Evolutionary conservation across 1,139 yeast genomes (phyloP).

Genomic region (Blastobotrys ciferrii): DNA sequence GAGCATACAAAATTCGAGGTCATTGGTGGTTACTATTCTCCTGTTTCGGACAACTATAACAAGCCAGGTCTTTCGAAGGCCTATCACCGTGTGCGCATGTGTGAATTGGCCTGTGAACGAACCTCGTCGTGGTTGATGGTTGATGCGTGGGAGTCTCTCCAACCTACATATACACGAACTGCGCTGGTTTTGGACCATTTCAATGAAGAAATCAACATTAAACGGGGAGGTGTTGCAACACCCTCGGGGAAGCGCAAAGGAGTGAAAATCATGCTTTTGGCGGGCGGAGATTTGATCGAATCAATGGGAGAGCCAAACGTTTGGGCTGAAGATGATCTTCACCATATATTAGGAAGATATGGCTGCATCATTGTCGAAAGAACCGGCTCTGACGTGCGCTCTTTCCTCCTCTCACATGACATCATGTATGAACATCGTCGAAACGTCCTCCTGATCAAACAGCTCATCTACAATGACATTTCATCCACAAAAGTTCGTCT

Average conservation of each 20-base stretch:
- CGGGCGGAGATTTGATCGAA: constrained; percentile 97
- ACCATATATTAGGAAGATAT: constrained; percentile 90
- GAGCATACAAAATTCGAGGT: constrained; percentile 94
- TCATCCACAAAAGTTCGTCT: constrained; percentile 91
- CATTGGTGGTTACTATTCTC: constrained; percentile 96
- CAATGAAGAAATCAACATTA: constrained; percentile 89
- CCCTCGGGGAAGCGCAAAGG: constrained; percentile 76
- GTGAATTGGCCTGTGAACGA: constrained; percentile 96
- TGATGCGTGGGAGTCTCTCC: constrained; percentile 98
- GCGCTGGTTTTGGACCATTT: constrained; percentile 95
- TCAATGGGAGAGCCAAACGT: constrained; percentile 99
- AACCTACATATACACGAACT: constrained; percentile 86
- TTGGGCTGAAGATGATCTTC: constrained; percentile 95
- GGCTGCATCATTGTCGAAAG: constrained; percentile 96
- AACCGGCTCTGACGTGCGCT: constrained; percentile 93
- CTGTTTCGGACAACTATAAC: constrained; percentile 90
- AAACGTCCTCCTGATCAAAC: constrained; percentile 91
- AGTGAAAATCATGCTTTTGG: constrained; percentile 90
- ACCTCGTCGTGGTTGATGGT: constrained; percentile 98
- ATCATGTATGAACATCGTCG: constrained; percentile 95
- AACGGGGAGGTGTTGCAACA: constrained; percentile 80
- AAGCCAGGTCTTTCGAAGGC: constrained; percentile 92
- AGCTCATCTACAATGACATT: constrained; percentile 92
- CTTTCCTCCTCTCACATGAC: constrained; percentile 87
- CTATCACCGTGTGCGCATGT: constrained; percentile 90